Conservation (phyloP, 2,329 filamentous ascomycete genomes). For the Paecilomyces formosus region DNA sequence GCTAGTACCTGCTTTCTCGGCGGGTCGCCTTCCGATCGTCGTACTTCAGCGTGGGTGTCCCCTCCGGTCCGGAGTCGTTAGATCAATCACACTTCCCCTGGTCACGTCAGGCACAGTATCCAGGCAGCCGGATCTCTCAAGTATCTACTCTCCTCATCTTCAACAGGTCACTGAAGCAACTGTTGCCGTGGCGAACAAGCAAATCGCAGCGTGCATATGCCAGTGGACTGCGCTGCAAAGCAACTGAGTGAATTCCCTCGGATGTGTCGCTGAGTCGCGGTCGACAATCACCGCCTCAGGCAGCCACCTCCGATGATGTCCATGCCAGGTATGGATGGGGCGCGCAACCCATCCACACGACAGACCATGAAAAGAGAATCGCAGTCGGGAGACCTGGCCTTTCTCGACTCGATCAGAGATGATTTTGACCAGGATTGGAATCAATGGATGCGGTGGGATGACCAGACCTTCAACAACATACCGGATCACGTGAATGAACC, state of each 20-base stretch:
- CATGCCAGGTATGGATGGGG: background rate
- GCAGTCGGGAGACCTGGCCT: constrained; percentile 10
- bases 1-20: background rate
- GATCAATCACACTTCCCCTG: background rate
- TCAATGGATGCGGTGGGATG: constrained; percentile 41
- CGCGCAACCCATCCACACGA: background rate
- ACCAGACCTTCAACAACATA: constrained; percentile 22
- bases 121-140: background rate
- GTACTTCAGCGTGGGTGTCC: background rate
- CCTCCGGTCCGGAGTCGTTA: background rate
- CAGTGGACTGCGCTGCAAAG: background rate
- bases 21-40: background rate
- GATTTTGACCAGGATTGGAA: constrained; percentile 34
- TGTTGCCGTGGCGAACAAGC: background rate
- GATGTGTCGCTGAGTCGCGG: background rate
- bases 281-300: background rate
- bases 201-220: background rate
- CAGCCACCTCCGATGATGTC: background rate
- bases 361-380: constrained; percentile 9
- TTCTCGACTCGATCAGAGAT: constrained; percentile 15
- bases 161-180: background rate
- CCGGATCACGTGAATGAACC: constrained; percentile 18
- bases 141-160: background rate
- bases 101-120: background rate
- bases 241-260: background rate